Conservation (phyloP, 2,329 filamentous ascomycete species). For the Biscogniauxia sp. region DNA sequence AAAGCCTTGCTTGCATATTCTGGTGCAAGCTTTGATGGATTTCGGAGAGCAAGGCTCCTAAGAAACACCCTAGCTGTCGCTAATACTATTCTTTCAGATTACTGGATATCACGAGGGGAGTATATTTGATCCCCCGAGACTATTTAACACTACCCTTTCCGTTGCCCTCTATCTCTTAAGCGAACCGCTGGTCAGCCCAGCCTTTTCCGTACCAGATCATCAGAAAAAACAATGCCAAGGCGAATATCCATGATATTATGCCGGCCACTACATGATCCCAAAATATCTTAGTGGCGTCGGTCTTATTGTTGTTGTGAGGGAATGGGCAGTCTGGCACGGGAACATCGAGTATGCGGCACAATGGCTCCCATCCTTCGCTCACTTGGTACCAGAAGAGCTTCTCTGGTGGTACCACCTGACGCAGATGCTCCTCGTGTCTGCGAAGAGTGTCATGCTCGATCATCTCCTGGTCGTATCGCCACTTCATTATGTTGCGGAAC, state of each 20-base stretch:
- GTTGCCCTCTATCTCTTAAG: constrained; percentile 7
- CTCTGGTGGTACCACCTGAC: constrained; percentile 32
- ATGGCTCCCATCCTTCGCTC: constrained; percentile 35
- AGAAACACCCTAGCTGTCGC: neutral
- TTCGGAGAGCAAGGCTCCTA: neutral
- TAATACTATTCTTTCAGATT: neutral
- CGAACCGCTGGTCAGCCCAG: constrained; percentile 14
- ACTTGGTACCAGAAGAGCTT: constrained; percentile 36
- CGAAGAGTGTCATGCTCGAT: constrained; percentile 30
- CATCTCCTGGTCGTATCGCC: constrained; percentile 32
- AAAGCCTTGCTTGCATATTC: neutral
- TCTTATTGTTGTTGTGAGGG: constrained; percentile 36
- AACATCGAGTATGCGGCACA: constrained; percentile 35
- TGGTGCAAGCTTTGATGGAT: neutral
- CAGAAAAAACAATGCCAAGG: constrained; percentile 22
- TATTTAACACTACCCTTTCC: neutral
- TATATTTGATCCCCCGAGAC: neutral
- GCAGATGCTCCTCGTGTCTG: constrained; percentile 32
- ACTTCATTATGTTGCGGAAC: constrained; percentile 31
- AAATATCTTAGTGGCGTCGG: constrained; percentile 26
- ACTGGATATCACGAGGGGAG: neutral
- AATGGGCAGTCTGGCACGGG: constrained; percentile 34
- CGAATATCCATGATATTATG: constrained; percentile 28
- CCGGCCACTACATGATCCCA: constrained; percentile 28
- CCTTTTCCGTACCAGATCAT: constrained; percentile 17